Base-by-base conservation (phyloP, 2,329 filamentous ascomycete species). In the Chaetomiaceae sp. region DNA sequence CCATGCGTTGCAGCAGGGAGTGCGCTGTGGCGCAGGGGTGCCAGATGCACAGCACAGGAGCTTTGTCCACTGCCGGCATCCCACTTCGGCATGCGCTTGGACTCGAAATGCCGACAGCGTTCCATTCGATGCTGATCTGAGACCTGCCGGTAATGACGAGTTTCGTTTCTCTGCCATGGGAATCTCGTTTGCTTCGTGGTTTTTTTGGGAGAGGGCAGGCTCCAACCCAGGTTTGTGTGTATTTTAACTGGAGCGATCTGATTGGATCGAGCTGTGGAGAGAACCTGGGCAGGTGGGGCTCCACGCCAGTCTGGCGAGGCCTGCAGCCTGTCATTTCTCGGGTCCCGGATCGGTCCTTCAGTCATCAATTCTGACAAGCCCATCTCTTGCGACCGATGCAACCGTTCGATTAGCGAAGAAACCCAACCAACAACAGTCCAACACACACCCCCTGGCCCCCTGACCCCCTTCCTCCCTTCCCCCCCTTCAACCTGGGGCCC, bases 381-480 rank as follows among this genome's bases (percentile, higher is more conserved):
- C 40, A 54, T 31, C 44, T 30, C 39, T 27, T 37, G 40, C 38
- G 48, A 40, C 55, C 57, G 59, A 61, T 60, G 55, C 55, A 51
- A 57, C 59, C 51, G 55, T 54, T 61, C 59, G 59, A 61, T 61
- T 61, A 61, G 59, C 59, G 59, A 60, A 51, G 30, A 48, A 46
- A 55, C 39, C 51, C 48, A 48, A 55, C 44, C 49, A 37, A 19
- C 44, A 30, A 30, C 25, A 30, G n/a, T 17, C 27, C 43, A 17
- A 17, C n/a, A n/a, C n/a, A n/a, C n/a, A n/a, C n/a, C n/a, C n/a
- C n/a, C n/a, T n/a, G n/a, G n/a, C n/a, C n/a, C n/a, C n/a, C n/a
- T n/a, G n/a, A n/a, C n/a, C n/a, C n/a, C n/a, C n/a, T n/a, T n/a
- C n/a, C n/a, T n/a, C n/a, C n/a, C n/a, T n/a, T n/a, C n/a, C n/a